phyloP scores from a whole-genome alignment of 2,329 filamentous ascomycete species.

The Diaporthe citri region DNA sequence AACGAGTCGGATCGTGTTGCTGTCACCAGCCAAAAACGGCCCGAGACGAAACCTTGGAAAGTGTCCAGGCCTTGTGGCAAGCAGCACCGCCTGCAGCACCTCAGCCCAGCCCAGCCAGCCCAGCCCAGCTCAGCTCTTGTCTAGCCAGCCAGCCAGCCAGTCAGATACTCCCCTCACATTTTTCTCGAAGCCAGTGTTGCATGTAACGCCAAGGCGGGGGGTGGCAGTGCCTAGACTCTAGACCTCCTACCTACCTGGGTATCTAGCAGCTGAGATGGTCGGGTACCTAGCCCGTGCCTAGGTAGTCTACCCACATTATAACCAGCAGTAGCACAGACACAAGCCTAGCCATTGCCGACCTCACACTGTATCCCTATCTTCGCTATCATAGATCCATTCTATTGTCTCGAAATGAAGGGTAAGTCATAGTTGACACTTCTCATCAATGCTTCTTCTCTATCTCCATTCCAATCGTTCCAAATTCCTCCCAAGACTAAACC shows the following conservation, averaged over 20 bases:
- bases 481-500: not conserved
- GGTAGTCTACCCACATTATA: not conserved
- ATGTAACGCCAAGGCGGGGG: slow-evolving; percentile 15
- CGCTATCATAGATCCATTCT: not conserved
- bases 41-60: slow-evolving; percentile 1
- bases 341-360: not conserved
- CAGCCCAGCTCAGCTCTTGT: slow-evolving; percentile 5
- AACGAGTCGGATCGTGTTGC: not conserved
- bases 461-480: not conserved
- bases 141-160: not conserved
- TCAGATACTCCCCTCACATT: not conserved
- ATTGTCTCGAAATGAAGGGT: not conserved
- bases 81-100: slow-evolving; percentile 1
- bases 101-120: not conserved
- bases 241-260: not conserved
- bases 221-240: slow-evolving; percentile 12
- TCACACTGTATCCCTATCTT: not conserved
- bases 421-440: not conserved
- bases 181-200: not conserved
- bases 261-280: not conserved
- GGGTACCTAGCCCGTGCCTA: too few species aligned
- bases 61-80: not conserved
- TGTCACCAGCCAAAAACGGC: not conserved
- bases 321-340: not conserved
- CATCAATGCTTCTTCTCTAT: not conserved